phyloP scores from a whole-genome alignment of 768 basidiomycete genomes.

The Hortiboletus flavorubellus region DNA sequence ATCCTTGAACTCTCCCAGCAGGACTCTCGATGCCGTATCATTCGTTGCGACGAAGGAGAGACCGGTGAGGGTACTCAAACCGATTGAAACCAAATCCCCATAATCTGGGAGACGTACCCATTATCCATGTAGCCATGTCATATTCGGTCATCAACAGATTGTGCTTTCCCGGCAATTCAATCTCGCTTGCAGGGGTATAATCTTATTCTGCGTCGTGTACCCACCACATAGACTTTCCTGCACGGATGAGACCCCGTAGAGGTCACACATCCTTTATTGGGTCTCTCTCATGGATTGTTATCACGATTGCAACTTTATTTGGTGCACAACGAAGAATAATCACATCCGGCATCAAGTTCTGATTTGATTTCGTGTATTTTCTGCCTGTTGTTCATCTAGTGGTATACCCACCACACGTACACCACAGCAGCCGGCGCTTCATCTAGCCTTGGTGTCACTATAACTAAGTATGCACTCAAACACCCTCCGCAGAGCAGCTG shows the following conservation, averaged over 20 bases:
- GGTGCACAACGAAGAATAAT: neutral
- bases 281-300: neutral
- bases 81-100: conserved; percentile 21
- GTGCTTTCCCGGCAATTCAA: neutral
- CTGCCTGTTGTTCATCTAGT: neutral
- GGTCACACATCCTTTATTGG: neutral
- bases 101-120: conserved; percentile 4
- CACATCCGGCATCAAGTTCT: neutral
- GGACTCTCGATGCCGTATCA: too few species aligned
- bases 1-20: conserved; percentile 41
- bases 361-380: neutral
- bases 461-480: conserved; percentile 30
- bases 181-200: neutral
- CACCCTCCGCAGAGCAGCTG: neutral
- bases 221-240: too few species aligned
- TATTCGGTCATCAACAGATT: neutral
- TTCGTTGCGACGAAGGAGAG: conserved; percentile 45
- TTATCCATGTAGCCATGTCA: neutral
- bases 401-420: neutral
- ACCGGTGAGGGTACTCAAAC: conserved; percentile 45
- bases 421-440: conserved; percentile 30
- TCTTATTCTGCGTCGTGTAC: too few species aligned
- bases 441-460: conserved; percentile 33
- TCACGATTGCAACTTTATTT: neutral
- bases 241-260: neutral